Evolutionary conservation across 2,329 filamentous ascomycete genomes (phyloP), one percentile per base, ranked within the genome.

Genomic region (Pyrenophora seminiperda): DNA sequence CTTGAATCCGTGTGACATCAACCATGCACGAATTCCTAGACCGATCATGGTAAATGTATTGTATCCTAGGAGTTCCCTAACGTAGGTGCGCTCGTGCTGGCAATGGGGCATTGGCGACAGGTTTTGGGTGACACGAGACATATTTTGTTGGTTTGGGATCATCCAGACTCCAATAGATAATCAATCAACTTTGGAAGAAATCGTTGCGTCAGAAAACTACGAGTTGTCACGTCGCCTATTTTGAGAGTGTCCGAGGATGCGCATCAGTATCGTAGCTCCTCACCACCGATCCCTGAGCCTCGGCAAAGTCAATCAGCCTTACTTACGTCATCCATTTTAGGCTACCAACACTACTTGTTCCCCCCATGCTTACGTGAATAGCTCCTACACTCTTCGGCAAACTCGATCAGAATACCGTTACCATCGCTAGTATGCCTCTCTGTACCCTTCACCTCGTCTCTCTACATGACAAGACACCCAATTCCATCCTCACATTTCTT

Each of bases 401-500:
- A 7, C 14, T 4, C 9, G 14, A 17, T 18, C 7, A 13, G 4
- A 4, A 27, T 15, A 30, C 41, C 22, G 11, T 33, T 31, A 38
- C 36, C 20, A 19, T 10, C 72, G 3, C 27, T 41, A 58, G 22
- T n/a, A 82, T 82, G 79, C 79, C 79, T 43, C 70, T 80, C 53
- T 77, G 75, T 55, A 77, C 77, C 2, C 58, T 81, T 38, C 70
- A 79, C 57, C 74, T 81, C 48, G 54, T 81, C 38, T 68, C 75
- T 20, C 73, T 82, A 3, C 50, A 68, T 51, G 53, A 66, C 19
- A 61, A 74, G 15, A 59, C 66, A 31, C 59, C 71, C 5, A 58
- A 62, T 41, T 57, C 70, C 5, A 50, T 77, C 29, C 46, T 70
- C 3, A 58, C 67, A 20, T 81, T 79, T 67, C 66, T 80, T 44